Evolutionary conservation across 805 yeast species (phyloP), one percentile per base, ranked within the genome.

Genomic region (Teunomyces panamensis): DNA sequence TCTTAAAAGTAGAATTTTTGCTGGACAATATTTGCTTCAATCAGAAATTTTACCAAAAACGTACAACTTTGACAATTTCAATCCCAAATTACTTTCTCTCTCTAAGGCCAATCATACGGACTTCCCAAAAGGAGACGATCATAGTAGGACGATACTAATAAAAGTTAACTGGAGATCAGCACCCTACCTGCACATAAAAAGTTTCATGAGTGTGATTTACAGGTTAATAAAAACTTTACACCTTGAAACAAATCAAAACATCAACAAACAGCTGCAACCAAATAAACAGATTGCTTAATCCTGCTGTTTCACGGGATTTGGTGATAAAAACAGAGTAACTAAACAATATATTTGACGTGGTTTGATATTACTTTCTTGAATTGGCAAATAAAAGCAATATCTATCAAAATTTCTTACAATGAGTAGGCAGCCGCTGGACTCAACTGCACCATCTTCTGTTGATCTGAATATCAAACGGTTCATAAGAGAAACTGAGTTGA

Each of bases 401-500:
- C 28, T 7, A 39, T 6, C 24, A 39, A 9, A 11, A n/a, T 20
- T 10, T 42, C 11, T 20, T 29, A 16, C 36, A 5, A 29, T 29
- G 34, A 30, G 36, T 26, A 39, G 45, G 42, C 42, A 42, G 35
- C 43, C 48, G 16, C 64, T 59, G 64, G 59, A 57, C 36, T 46
- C 61, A 9, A 54, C 62, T 1, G 49, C 54, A 2, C 49, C 45
- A 14, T 57, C 59, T 49, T 55, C 67, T 24, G 59, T 67, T 6
- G 56, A 62, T 2, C 60, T 54, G 42, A 58, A 62, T 36, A 63
- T 68, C 46, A 51, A 56, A 41, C 56, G 55, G 41, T 68, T 53
- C 48, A 64, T 67, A 5, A 54, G 52, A 44, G 65, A 64, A 30
- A 67, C 73, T 0, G 64, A 61, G 28, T 45, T 67, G 16, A 51